Conservation (phyloP, 73 alveolate species). For the Blepharisma japonicum region DNA sequence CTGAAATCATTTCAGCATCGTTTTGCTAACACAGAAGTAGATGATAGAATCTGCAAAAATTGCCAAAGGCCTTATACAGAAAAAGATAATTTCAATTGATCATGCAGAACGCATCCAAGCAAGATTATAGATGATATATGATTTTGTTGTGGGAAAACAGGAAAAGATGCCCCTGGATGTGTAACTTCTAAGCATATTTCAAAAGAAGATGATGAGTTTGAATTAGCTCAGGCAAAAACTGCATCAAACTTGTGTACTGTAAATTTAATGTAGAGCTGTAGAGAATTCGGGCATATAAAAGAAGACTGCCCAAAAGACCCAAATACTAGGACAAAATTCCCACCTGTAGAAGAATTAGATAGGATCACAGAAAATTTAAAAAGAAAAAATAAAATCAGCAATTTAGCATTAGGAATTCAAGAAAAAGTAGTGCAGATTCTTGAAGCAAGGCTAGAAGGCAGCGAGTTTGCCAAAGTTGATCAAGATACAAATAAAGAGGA, state of each 20-base stretch:
- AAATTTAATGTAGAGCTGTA: conserved; percentile 46
- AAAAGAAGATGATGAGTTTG: conserved; percentile 68
- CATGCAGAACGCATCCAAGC: conserved; percentile 57
- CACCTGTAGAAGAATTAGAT: conserved; percentile 43
- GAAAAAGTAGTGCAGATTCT: neutral
- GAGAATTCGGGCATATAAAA: conserved; percentile 51
- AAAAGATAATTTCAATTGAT: conserved; percentile 67
- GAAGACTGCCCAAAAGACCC: conserved; percentile 71
- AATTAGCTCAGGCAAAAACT: conserved; percentile 35
- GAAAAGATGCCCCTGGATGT: conserved; percentile 62
- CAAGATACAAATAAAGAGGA: too few relatives aligned
- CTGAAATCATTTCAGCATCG: neutral
- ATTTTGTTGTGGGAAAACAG: conserved; percentile 77
- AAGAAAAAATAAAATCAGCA: neutral
- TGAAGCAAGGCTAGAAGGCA: neutral
- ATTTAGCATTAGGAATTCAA: neutral
- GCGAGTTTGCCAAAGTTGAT: neutral
- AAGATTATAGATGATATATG: conserved; percentile 57
- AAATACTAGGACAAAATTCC: conserved; percentile 44
- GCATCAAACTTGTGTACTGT: conserved; percentile 35
- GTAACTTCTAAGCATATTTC: conserved; percentile 59
- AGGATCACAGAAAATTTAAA: conserved; percentile 38
- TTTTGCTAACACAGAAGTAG: neutral
- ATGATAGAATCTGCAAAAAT: conserved; percentile 50
- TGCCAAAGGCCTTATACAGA: conserved; percentile 58